Evolutionary conservation across 1,284 basidiomycete genomes (phyloP), one percentile per base, ranked within the genome.

Genomic region (Malassezia globosa): DNA sequence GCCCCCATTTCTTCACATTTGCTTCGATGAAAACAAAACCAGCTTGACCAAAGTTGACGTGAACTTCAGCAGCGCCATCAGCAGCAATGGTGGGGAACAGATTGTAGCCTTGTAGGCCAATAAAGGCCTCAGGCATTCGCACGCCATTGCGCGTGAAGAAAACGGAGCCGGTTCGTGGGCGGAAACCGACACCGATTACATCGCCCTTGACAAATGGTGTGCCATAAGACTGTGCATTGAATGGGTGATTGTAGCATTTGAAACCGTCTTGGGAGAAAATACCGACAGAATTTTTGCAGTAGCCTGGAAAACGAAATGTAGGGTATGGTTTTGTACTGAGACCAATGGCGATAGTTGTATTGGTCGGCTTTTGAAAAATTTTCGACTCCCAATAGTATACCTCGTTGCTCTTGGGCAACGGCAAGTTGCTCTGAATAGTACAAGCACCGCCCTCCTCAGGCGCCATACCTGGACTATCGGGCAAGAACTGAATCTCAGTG

Each of bases 181-280:
- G 58, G 34, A 65, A 72, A 4, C 69, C 69, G 35, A 69, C 57
- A 18, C 69, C 69, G 25, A 72, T 63, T 10, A 72, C 69, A 37
- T 72, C 69, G 23, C 94, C 92, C 71, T 96, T 89, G 57, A 85
- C 85, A 44, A 96, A 78, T 0, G 78, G 73, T 2, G 87, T 81
- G 3, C 90, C 89, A 66, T 89, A 92, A 1, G 87, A 81, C 4
- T 83, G 76, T 0, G 85, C 78, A 10, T 87, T 86, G 74, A 97
- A 97, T 0, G 94, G 94, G 73, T 85, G 95, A 71, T 96, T 95
- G 76, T 94, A 85, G 21, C 85, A 89, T 73, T 94, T 95, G 76
- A 94, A 92, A 43, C 94, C 94, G 66, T 85, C 89, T 14, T 72
- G 62, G 10, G 88, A 90, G 65, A 92, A 88, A 73, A 95, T 97